Evolutionary conservation across 208 protist species (phyloP), one percentile per base, ranked within the genome.

Genomic region (Trypanosoma melophagium): DNA sequence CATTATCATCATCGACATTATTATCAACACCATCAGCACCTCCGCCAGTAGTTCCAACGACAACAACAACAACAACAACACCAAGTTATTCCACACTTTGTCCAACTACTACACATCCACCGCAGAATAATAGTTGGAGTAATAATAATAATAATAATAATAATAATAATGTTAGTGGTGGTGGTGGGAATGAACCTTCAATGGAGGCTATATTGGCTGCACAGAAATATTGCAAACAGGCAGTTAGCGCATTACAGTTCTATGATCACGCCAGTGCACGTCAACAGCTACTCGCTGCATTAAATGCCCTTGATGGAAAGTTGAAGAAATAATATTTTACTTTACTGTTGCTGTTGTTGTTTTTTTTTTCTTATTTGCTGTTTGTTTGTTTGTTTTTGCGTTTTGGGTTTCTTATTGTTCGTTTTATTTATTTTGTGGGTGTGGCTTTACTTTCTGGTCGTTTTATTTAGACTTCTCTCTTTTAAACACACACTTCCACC

Each of bases 161-260:
- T 60, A 65, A 42, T 59, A 59, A 40, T 47, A 41, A 42, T 22
- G 16, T 24, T 28, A 38, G 17, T 51, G 13, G 8, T 45, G 24
- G 12, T 24, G 16, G 7, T 25, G 24, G 45, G 8, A 44, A 16
- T 21, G 69, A 12, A 14, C 74, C 81, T 21, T 78, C 82, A 2
- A 69, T 89, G 12, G 84, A 95, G 9, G 76, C 76, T 7, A 92
- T 95, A 72, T 87, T 95, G 31, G 81, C 87, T 67, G 86, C 89
- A 8, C 89, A 94, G 68, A 92, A 94, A 51, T 77, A 74, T 50
- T 81, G 79, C 0, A 76, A 78, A 31, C 79, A 90, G 42, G 89
- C 84, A 17, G 84, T 94, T 7, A 84, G 78, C 49, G 89, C 89
- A 13, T 70, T 94, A 17, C 86, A 92, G 71, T 94, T 92, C 50